Conservation (phyloP, 768 basidiomycete genomes). For the Plicaturopsis crispa region DNA sequence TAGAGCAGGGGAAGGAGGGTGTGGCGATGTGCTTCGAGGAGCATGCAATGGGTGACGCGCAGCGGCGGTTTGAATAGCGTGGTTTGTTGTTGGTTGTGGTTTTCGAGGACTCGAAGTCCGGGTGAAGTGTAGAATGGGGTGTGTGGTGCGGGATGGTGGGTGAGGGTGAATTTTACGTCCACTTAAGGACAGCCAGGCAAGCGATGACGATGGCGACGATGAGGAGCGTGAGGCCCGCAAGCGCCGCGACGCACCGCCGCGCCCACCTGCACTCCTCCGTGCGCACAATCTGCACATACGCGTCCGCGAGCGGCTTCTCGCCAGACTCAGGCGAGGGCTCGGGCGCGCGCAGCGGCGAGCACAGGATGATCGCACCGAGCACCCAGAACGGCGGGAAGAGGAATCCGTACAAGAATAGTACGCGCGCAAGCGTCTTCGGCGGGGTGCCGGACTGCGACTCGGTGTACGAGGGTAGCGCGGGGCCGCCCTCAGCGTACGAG, state of each 20-base stretch:
- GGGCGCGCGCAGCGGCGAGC: slow-evolving; percentile 32
- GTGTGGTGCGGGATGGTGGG: too few species aligned
- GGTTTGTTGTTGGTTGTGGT: too few species aligned
- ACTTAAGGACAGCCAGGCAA: too few species aligned
- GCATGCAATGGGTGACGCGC: too few species aligned
- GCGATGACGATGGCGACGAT: slow-evolving; percentile 11
- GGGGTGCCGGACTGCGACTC: slow-evolving; percentile 19
- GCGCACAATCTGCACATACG: slow-evolving; percentile 24
- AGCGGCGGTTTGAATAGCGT: too few species aligned
- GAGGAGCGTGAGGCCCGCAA: slow-evolving; percentile 8
- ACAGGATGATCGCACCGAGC: slow-evolving; percentile 29
- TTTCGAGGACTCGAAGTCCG: too few species aligned
- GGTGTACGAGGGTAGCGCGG: slow-evolving; percentile 2
- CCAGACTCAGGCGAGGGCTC: slow-evolving; percentile 10
- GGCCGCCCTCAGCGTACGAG: too few species aligned
- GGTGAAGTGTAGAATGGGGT: too few species aligned
- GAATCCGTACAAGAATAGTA: slow-evolving; percentile 42
- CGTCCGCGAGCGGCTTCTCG: slow-evolving; percentile 23
- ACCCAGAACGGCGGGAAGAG: slow-evolving; percentile 46
- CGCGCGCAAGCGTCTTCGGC: slow-evolving; percentile 36
- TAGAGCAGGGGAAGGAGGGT: too few species aligned
- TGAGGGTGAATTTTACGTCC: too few species aligned
- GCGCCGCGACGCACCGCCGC: slow-evolving; percentile 26
- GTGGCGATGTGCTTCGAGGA: too few species aligned
- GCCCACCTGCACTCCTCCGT: slow-evolving; percentile 34